Percentiles rank a stretch among this genome's conserved stretches.
Evolutionary conservation across 2,329 filamentous ascomycete species (phyloP).

Genomic region (Periconia digitata): DNA sequence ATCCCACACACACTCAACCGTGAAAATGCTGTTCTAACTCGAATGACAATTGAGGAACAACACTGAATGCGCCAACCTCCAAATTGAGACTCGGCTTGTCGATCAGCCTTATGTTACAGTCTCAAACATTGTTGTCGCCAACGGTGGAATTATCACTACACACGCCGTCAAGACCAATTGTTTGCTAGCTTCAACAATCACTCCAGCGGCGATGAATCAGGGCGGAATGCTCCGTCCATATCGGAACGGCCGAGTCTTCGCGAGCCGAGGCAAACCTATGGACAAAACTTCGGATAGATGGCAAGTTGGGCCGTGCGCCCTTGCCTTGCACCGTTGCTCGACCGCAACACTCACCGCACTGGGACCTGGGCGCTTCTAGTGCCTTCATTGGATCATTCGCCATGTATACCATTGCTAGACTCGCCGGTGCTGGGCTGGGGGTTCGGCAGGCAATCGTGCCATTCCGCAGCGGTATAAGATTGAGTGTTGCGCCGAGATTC

Average conservation of each 20-base stretch:
- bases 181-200: too few species aligned
- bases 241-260: not conserved
- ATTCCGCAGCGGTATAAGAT: slow-evolving; percentile 8
- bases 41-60: too few species aligned
- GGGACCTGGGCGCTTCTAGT: not conserved
- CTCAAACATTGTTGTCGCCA: too few species aligned
- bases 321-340: not conserved
- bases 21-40: too few species aligned
- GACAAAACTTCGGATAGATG: not conserved
- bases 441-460: slow-evolving; percentile 81
- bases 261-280: slow-evolving; percentile 6
- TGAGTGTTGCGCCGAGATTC: not conserved
- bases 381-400: not conserved
- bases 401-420: slow-evolving; percentile 16
- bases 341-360: not conserved
- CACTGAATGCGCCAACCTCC: too few species aligned
- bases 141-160: too few species aligned
- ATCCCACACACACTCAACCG: too few species aligned
- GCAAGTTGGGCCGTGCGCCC: slow-evolving; percentile 4
- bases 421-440: slow-evolving; percentile 4
- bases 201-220: too few species aligned
- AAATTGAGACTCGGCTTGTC: too few species aligned
- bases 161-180: too few species aligned
- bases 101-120: too few species aligned
- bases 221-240: too few species aligned